Base-by-base conservation (phyloP, 768 basidiomycete species). In the Naematelia aurantialba region DNA sequence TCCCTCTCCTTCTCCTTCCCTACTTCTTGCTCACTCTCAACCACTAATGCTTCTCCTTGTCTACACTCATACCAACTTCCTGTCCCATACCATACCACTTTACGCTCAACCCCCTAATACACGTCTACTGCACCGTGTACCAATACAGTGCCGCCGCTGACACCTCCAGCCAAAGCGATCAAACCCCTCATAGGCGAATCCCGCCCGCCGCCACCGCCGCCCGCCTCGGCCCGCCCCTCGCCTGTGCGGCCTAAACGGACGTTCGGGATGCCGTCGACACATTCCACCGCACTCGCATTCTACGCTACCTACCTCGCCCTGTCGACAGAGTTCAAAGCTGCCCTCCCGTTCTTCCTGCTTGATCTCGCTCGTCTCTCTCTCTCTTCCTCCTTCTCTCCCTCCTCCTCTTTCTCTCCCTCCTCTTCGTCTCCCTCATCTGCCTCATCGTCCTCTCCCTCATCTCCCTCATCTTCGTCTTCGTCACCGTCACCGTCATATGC, bases 201-300 rank as follows among this genome's bases (percentile, higher is more conserved):
- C 0, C 74, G 79, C 21, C 78, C 79, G 0, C 60, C 65, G 17
- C 68, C 73, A 12, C 63, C 75, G 21, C 65, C 69, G 2, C 54
- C 62, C 12, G 21, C 60, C 21, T 51, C 49, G 2, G 67, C 66
- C 31, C 48, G 45, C 22, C 54, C 64, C 0, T 60, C 56, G 21
- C 63, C 55, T n/a, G 64, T 71, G 26, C 59, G 58, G 17, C 71
- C 68, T 5, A 74, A 79, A 49, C 74, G 70, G 49, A 79, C 79
- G 8, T 79, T 79, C 72, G 80, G 80, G 4, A 79, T 81, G 79
- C 80, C 80, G 22, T 79, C 78, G 4, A 80, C 80, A 0, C 80
- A 81, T 59, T 77, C 77, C 3, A 78, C 79, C 13, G 72, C 77
- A 5, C 76, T 81, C 45, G 66, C 78, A 19, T 81, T 79, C 66